Evolutionary conservation across 2,329 filamentous ascomycete genomes (phyloP), one percentile per base, ranked within the genome.

Genomic region (Cordyceps cicadae): DNA sequence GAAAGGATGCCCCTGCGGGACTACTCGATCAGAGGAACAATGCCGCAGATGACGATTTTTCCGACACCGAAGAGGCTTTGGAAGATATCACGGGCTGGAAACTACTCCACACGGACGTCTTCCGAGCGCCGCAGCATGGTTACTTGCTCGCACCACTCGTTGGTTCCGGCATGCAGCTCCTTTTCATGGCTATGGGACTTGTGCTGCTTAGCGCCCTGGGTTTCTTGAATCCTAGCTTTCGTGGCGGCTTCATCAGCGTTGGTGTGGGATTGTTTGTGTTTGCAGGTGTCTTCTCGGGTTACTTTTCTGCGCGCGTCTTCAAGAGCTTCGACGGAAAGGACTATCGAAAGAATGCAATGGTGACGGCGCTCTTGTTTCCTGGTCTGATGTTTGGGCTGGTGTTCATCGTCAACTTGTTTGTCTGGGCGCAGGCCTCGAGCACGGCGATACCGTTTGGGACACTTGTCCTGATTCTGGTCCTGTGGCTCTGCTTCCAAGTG

Each of bases 81-180:
- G 91, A 96, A 68, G 91, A 96, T 66, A 81, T 89, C 32, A 90
- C 89, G 2, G 90, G 91, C 55, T 96, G 91, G 91, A 96, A 96
- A 72, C 78, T 94, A 17, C 79, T 96, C 3, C 90, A 95, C 68
- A 89, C 84, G n/a, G 91, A 96, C 71, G 89, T 95, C 4, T 96
- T 96, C 76, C 83, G 91, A 52, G 79, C 86, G 29, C 91, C 91
- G 0, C 73, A 78, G 3, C 83, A 85, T 64, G 89, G 89, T 32
- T 83, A 85, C 56, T 77, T 96, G 2, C 79, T 96, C 45, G 90
- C 91, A 0, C 90, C 91, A 1, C 76, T 96, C 8, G 80, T 95
- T 21, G 92, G 92, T 3, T 95, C 90, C 1, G 91, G 91, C 48
- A 91, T 89, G 80, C 91, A 96, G 74, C 80, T 96, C 1, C 79